phyloP scores from a whole-genome alignment of 1,284 basidiomycete species.

The Marasmius oreades region DNA sequence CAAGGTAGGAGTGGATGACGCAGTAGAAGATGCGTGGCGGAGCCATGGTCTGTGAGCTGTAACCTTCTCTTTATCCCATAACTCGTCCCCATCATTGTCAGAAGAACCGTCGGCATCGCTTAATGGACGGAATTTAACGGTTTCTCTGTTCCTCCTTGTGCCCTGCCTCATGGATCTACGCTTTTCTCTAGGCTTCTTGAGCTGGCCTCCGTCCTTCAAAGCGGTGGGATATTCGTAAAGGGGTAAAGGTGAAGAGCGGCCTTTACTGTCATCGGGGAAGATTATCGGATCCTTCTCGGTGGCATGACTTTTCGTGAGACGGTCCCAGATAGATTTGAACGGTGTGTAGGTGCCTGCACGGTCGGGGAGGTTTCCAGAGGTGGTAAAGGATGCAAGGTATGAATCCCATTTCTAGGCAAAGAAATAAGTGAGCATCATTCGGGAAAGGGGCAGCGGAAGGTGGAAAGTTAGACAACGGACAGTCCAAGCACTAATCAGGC shows the following conservation, averaged over 20 bases:
- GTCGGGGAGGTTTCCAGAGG: conserved; percentile 37
- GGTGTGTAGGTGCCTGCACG: conserved; percentile 49
- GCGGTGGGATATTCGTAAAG: conserved; percentile 6
- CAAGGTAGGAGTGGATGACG: conserved; percentile 20
- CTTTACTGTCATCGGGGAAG: conserved; percentile 22
- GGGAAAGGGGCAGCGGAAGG: too few species aligned
- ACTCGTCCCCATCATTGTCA: conserved; percentile 30
- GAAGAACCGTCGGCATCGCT: conserved; percentile 33
- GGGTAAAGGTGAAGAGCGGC: background rate
- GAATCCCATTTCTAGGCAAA: conserved; percentile 59
- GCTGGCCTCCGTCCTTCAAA: conserved; percentile 22
- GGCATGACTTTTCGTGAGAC: conserved; percentile 14
- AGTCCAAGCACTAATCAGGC: too few species aligned
- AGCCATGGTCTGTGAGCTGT: conserved; percentile 25
- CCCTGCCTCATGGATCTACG: conserved; percentile 18
- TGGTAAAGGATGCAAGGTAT: conserved; percentile 57
- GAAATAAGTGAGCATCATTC: background rate
- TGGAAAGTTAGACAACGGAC: too few species aligned
- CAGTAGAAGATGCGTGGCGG: conserved; percentile 18
- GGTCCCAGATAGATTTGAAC: conserved; percentile 47
- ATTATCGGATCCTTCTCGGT: conserved; percentile 19
- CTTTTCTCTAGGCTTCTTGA: conserved; percentile 24
- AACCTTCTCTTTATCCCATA: conserved; percentile 10
- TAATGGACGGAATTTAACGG: conserved; percentile 46
- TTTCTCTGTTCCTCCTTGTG: conserved; percentile 33